Evolutionary conservation across 164 flowering plant species (phyloP).

Genomic region (Akebia trifoliata): DNA sequence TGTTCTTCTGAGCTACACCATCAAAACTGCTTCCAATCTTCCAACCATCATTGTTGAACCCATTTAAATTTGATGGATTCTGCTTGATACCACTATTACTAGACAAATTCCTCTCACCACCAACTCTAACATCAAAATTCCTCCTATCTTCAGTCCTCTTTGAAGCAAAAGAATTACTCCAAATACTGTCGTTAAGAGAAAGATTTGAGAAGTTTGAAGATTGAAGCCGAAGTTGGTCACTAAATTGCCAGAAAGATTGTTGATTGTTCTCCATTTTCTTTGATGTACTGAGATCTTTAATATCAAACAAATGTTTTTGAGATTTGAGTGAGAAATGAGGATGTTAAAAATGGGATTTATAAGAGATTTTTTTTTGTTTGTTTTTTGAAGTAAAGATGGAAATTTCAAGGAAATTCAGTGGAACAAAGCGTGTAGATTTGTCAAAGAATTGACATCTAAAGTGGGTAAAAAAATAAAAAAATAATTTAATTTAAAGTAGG

Average conservation of each 20-base stretch:
- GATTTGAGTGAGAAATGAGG: neutral
- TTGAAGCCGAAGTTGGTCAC: constrained; percentile 75
- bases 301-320: neutral
- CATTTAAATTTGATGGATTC: constrained; percentile 25
- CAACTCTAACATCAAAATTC: constrained; percentile 67
- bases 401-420: neutral
- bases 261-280: constrained; percentile 55
- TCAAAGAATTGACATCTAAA: neutral
- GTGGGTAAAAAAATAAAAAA: neutral
- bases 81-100: neutral
- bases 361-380: neutral
- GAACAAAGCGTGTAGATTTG: neutral
- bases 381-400: neutral
- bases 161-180: constrained; percentile 43
- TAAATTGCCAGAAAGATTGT: constrained; percentile 80
- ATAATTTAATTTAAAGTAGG: neutral
- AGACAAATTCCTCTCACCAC: constrained; percentile 26
- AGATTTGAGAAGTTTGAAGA: constrained; percentile 47
- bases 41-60: constrained; percentile 49
- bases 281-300: neutral
- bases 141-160: constrained; percentile 49
- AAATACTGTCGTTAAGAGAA: constrained; percentile 70
- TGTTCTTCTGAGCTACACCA: constrained; percentile 14
- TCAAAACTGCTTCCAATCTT: constrained; percentile 24
- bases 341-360: neutral